Base-by-base conservation (phyloP, 352 stramenopile genomes). In the Elongisporangium undulatum region DNA sequence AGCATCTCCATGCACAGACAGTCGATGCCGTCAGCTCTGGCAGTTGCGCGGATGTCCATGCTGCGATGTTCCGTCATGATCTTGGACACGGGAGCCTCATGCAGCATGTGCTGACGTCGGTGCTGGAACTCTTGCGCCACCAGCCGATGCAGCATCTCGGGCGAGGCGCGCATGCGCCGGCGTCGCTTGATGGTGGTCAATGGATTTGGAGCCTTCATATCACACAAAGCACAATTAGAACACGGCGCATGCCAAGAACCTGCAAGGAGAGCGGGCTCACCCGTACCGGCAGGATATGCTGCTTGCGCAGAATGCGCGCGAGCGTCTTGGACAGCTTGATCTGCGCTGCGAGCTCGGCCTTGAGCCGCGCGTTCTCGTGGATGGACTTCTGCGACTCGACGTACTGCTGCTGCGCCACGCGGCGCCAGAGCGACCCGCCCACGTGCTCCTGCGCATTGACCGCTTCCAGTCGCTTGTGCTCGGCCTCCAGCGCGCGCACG, bases 371-470 rank as follows among this genome's bases (percentile, higher is more conserved):
- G 62, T 81, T 81, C 58, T 81, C 69, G 49, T 58, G 64, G 24
- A 77, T 29, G 12, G 67, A 56, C 52, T 75, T 69, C 51, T 81
- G 69, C 12, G 58, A 57, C 26, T 75, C 69, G 19, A 77, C 38
- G 15, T 63, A 59, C 54, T 81, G 72, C 64, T 81, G 72, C 52
- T 72, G 63, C 21, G 72, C 72, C 38, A 81, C 55, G 53, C 69
- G 66, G 38, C 75, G 69, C 69, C 72, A 81, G 12, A 74, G 63
- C 22, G 68, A 73, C 22, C 55, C 55, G 54, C 61, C 49, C 45
- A 49, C 12, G 55, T 56, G 34, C 59, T 59, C 55, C 64, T 61
- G 51, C 9, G 4, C 29, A 49, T 41, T 41, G 29, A 9, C 29
- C 29, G 29, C 29, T 41, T 41, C 29, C 29, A 41, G 13, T 15